Conservation (phyloP, 441 rosid species). For the Gossypium schwendimanii region DNA sequence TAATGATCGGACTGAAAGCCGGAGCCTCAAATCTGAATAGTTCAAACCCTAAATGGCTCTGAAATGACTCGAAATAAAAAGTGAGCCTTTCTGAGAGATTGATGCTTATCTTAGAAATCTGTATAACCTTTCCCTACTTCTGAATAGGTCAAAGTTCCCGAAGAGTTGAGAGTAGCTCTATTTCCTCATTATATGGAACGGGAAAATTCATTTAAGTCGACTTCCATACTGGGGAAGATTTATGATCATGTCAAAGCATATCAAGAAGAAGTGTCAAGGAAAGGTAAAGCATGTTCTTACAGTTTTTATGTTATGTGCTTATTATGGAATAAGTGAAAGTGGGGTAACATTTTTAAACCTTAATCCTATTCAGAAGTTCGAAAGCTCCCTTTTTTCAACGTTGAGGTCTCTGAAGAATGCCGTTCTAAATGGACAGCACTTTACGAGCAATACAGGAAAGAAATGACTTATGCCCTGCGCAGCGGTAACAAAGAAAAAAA, state of each 20-base stretch:
- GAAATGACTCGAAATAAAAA: no score
- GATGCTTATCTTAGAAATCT: not conserved
- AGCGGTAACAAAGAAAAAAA: not conserved
- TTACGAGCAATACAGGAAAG: constrained; percentile 36
- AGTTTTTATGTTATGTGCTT: not conserved
- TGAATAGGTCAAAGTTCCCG: constrained; percentile 45
- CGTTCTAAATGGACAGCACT: constrained; percentile 27
- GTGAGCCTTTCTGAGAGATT: not conserved
- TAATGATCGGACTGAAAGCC: no score
- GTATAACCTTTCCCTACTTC: not conserved
- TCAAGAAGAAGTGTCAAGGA: constrained; percentile 16
- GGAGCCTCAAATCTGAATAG: no score
- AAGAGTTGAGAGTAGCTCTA: constrained; percentile 26
- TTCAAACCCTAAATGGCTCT: no score
- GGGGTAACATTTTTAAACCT: not conserved
- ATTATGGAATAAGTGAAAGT: not conserved
- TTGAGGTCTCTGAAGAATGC: constrained; percentile 17
- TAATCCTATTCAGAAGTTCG: constrained; percentile 31
- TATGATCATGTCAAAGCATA: constrained; percentile 39
- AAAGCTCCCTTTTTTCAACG: constrained; percentile 45
- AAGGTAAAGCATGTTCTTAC: constrained; percentile 21
- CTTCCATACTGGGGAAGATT: constrained; percentile 61
- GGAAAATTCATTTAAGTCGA: constrained; percentile 35
- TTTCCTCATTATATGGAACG: constrained; percentile 68
- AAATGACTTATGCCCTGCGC: constrained; percentile 31